Base-by-base conservation (phyloP, 805 yeast species). In the Schwanniomyces polymorphus region DNA sequence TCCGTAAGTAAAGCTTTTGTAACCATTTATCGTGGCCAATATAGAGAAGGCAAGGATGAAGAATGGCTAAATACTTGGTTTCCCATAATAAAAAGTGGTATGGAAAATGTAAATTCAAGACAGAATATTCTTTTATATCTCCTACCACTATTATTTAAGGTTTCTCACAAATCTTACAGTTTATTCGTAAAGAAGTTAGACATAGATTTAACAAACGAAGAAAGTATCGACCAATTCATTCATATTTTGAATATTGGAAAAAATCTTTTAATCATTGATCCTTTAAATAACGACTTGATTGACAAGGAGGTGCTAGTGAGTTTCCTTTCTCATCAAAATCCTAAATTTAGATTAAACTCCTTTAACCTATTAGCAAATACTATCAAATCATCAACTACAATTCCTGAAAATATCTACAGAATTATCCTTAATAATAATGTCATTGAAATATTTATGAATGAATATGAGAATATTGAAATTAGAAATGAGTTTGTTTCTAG, bases 211-310 rank as follows among this genome's bases (percentile, higher is more conserved):
- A 23, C 48, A 12, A 26, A 53, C 9, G 63, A 60, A 18, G 49
- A 53, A 7, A 65, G 70, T 14, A 56, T 69, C 9, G 64, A 75
- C 3, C 60, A 80, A 1, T 64, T 82, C 33, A 63, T 87, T 10
- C 80, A 83, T 3, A 69, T 84, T 41, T 62, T 85, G 39, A 82
- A 78, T 56, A 75, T 85, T 48, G 92, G 89, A 1, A 88, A 85
- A 60, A 81, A 79, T 34, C 56, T 82, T 21, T 77, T 76, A 21
- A 17, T 43, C 45, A 23, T 18, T 49, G n/a, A 29, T 42, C 35
- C 41, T 21, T 27, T 48, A 50, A 9, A 29, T 21, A 3, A 53
- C 46, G 43, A 39, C 40, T 9, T 44, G n/a, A 35, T 48, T 31
- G 31, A 38, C 0, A n/a, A 21, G 12, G 46, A 41, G 5, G 34